Evolutionary conservation across 164 flowering plant species (phyloP).

Genomic region (Nymphaea colorata): DNA sequence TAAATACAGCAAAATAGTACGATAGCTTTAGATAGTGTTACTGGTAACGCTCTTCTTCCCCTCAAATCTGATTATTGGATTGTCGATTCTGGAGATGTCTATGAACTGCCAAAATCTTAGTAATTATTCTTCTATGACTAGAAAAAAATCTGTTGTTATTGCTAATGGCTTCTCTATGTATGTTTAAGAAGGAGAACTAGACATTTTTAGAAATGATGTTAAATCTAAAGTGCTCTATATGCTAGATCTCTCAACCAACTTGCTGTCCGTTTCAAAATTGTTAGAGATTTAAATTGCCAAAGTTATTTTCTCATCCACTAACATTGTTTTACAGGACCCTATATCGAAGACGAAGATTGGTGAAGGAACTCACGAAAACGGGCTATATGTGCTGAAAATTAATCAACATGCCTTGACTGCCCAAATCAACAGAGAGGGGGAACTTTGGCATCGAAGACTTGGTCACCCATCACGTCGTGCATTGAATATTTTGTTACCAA

Average conservation of each 20-base stretch:
- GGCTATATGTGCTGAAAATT: not conserved
- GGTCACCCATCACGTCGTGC: not conserved
- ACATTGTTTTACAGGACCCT: not conserved
- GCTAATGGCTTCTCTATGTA: not conserved
- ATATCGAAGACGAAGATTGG: not conserved
- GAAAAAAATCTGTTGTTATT: not conserved
- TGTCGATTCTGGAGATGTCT: not conserved
- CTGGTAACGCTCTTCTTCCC: not conserved
- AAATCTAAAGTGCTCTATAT: not conserved
- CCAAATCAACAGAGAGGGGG: not conserved
- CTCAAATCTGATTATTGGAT: not conserved
- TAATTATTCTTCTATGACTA: not conserved
- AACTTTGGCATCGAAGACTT: not conserved
- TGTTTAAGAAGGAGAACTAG: not conserved
- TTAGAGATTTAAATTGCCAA: not conserved
- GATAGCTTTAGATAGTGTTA: not conserved
- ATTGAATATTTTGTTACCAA: not conserved
- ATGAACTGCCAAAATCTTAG: not conserved
- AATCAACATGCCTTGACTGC: not conserved
- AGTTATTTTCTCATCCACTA: not conserved
- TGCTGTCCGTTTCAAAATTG: not conserved
- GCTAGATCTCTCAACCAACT: not conserved
- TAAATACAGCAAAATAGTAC: not conserved
- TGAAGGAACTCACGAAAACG: not conserved
- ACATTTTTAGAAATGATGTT: not conserved